These are phyloP conservation scores for Suhomyces chickasaworum DNA, from an alignment of 1,139 yeast species.

Conservation along the genomic window DNA sequence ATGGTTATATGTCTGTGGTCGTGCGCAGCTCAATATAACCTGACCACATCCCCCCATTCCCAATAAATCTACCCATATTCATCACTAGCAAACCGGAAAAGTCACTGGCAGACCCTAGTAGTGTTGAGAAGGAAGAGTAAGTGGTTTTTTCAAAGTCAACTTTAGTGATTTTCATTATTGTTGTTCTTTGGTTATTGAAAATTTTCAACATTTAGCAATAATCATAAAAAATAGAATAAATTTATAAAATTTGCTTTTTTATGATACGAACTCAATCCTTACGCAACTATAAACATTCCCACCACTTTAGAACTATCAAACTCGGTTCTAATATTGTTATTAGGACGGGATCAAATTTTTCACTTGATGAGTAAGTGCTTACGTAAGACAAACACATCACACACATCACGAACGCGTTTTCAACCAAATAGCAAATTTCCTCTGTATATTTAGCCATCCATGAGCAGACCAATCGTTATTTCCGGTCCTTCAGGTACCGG, in stretches of 20 bases:
- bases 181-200: not conserved
- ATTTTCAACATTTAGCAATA: not conserved
- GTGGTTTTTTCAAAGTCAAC: not conserved
- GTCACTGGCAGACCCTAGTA: not conserved
- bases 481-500: conserved; percentile 99
- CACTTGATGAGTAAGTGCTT: not conserved
- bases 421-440: not conserved
- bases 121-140: not conserved
- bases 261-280: too few relatives aligned
- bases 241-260: too few relatives aligned
- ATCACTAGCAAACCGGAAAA: not conserved
- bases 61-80: not conserved
- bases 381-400: not conserved
- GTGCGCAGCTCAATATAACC: not conserved
- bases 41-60: not conserved
- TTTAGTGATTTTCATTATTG: not conserved
- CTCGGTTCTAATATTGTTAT: too few relatives aligned
- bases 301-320: too few relatives aligned
- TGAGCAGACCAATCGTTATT: conserved; percentile 81
- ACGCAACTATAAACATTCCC: too few relatives aligned
- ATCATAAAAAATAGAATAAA: not conserved
- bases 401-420: conserved; percentile 5
- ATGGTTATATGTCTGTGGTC: not conserved
- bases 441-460: conserved; percentile 2
- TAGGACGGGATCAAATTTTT: not conserved